These are phyloP conservation scores for Trichoderma sp. DNA, from an alignment of 2,329 filamentous ascomycete genomes.

Conservation along the genomic window DNA sequence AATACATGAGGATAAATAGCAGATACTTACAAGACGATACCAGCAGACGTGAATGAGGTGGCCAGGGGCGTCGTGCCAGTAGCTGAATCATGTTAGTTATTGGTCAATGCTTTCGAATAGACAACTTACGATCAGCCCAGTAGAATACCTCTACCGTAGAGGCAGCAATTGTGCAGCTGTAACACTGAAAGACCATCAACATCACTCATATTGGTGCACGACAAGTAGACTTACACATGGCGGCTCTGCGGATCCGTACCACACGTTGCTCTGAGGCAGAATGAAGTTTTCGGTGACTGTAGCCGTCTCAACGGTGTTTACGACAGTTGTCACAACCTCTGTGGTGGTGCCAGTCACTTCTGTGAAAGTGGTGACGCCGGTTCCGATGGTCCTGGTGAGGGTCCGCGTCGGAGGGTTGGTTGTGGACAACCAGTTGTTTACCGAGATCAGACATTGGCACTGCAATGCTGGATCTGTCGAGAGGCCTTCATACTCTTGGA, in stretches of 20 bases:
- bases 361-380: conserved; percentile 3
- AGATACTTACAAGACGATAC: conserved; percentile 11
- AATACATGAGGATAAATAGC: not conserved
- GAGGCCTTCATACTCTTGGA: not conserved
- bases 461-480: conserved; percentile 14
- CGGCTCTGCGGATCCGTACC: conserved; percentile 14
- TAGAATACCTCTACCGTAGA: conserved; percentile 20
- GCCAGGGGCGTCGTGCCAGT: not conserved
- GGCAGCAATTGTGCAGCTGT: conserved; percentile 15
- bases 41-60: conserved; percentile 17
- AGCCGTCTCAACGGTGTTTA: not conserved
- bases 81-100: not conserved
- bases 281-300: conserved; percentile 16
- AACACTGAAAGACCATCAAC: conserved; percentile 4
- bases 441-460: conserved; percentile 8
- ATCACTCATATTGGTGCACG: not conserved
- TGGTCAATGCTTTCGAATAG: not conserved
- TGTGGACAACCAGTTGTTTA: conserved; percentile 13
- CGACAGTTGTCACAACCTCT: not conserved
- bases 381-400: conserved; percentile 5
- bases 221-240: conserved; percentile 21
- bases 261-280: not conserved
- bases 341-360: not conserved
- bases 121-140: not conserved
- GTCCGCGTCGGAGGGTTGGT: not conserved